These are phyloP conservation scores for Aspergillus haitiensis DNA, from an alignment of 495 filamentous ascomycete genomes.

Conservation along the genomic window DNA sequence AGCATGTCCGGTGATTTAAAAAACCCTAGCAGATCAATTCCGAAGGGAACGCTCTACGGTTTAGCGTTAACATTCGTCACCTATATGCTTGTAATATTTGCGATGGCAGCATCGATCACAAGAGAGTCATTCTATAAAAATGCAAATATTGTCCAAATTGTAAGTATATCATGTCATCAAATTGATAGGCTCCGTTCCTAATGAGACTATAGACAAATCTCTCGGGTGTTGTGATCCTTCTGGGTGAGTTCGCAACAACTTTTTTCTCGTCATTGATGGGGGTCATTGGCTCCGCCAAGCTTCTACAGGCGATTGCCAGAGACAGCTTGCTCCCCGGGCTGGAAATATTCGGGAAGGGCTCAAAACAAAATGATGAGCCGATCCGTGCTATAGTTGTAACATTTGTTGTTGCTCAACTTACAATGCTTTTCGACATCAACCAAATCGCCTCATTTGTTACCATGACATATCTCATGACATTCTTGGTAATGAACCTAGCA, in stretches of 20 bases:
- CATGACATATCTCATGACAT: constrained; percentile 80
- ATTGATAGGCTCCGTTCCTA: constrained; percentile 14
- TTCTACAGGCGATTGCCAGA: constrained; percentile 79
- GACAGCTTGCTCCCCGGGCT: constrained; percentile 79
- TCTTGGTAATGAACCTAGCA: constrained; percentile 69
- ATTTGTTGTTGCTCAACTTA: constrained; percentile 72
- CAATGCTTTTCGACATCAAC: constrained; percentile 83
- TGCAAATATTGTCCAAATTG: constrained; percentile 74
- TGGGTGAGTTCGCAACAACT: constrained; percentile 78
- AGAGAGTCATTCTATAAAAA: constrained; percentile 72
- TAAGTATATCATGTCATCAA: constrained; percentile 31
- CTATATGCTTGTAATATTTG: constrained; percentile 74
- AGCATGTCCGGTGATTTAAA: constrained; percentile 88
- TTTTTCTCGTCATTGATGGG: constrained; percentile 89
- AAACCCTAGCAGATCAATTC: constrained; percentile 82
- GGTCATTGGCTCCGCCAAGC: constrained; percentile 83
- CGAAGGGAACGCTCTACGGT: constrained; percentile 75
- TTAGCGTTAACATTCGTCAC: constrained; percentile 72
- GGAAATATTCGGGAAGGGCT: constrained; percentile 72
- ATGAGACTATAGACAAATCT: constrained; percentile 57
- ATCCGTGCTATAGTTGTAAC: constrained; percentile 75
- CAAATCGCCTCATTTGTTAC: constrained; percentile 85
- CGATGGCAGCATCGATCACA: constrained; percentile 77
- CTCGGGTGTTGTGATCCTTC: constrained; percentile 69
- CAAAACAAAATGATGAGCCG: constrained; percentile 72